Evolutionary conservation across 306 rosid genomes (phyloP).

Genomic region (Geum urbanum): DNA sequence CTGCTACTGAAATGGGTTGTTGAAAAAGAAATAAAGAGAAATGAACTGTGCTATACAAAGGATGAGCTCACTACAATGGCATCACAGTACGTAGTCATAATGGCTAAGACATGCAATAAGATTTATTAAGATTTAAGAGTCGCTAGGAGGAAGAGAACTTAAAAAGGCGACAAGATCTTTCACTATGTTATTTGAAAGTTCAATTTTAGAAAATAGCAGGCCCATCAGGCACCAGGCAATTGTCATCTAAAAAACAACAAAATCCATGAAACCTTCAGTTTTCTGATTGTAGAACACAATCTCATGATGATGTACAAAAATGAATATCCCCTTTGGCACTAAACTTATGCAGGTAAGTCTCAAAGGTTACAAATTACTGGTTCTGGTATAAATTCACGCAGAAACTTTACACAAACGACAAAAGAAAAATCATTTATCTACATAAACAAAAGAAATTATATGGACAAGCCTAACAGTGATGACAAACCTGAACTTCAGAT

Average conservation of each 20-base stretch:
- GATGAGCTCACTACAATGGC: background rate
- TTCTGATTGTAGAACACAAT: background rate
- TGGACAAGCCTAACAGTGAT: conserved; percentile 22
- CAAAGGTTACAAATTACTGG: conserved; percentile 11
- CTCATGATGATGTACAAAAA: background rate
- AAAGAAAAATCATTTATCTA: background rate
- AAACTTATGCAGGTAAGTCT: background rate
- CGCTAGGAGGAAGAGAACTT: background rate
- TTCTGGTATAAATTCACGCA: background rate
- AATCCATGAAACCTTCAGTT: background rate
- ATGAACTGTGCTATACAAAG: background rate
- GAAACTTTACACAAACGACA: background rate
- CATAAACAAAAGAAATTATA: conserved; percentile 11
- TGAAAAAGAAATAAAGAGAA: background rate
- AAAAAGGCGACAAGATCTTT: background rate
- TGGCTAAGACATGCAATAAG: background rate
- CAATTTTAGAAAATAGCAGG: background rate
- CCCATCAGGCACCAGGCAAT: background rate
- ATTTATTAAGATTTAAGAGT: background rate
- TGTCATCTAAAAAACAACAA: background rate
- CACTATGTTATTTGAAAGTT: background rate
- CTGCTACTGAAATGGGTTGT: background rate
- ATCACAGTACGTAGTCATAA: background rate
- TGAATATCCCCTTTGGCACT: background rate
- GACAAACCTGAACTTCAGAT: conserved; percentile 95